Percentiles rank a stretch among this genome's conserved stretches.
These are phyloP conservation scores for Aspergillus sp. DNA, from an alignment of 2,329 filamentous ascomycete species.

Conservation along the genomic window DNA sequence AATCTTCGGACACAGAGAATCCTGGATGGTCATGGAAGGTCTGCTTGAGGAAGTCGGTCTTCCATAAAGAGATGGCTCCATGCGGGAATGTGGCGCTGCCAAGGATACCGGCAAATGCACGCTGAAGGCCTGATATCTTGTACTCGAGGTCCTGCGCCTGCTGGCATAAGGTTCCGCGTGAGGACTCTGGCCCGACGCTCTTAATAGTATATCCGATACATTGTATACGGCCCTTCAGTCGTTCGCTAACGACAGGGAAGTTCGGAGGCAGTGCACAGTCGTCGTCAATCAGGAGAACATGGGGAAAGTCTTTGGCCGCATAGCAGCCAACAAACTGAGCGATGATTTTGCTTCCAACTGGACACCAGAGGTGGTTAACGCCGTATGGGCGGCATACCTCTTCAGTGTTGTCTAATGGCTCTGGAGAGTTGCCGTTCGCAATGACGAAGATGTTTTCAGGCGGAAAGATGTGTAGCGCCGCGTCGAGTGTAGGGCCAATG, in stretches of 20 bases:
- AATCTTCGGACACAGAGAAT: conserved; percentile 54
- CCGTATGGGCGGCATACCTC: conserved; percentile 48
- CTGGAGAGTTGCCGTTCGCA: conserved; percentile 52
- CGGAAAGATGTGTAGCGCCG: conserved; percentile 51
- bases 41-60: conserved; percentile 48
- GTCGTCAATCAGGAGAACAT: conserved; percentile 54
- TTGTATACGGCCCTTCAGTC: conserved; percentile 43
- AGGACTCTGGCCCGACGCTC: conserved; percentile 40
- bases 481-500: conserved; percentile 47
- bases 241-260: conserved; percentile 51
- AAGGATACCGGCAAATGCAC: conserved; percentile 47
- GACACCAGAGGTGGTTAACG: conserved; percentile 54
- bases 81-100: conserved; percentile 55
- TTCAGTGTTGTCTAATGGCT: conserved; percentile 52
- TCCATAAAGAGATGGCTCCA: conserved; percentile 54
- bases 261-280: conserved; percentile 52
- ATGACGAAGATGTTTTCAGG: conserved; percentile 50
- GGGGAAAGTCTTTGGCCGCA: conserved; percentile 48
- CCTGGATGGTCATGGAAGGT: conserved; percentile 54
- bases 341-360: conserved; percentile 53
- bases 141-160: conserved; percentile 57
- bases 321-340: conserved; percentile 54
- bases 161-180: conserved; percentile 43
- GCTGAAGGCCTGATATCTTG: conserved; percentile 52
- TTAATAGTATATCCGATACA: conserved; percentile 56